Evolutionary conservation across 371 early-diverging fungal genomes (phyloP).

Genomic region (Gilbertella persicaria): DNA sequence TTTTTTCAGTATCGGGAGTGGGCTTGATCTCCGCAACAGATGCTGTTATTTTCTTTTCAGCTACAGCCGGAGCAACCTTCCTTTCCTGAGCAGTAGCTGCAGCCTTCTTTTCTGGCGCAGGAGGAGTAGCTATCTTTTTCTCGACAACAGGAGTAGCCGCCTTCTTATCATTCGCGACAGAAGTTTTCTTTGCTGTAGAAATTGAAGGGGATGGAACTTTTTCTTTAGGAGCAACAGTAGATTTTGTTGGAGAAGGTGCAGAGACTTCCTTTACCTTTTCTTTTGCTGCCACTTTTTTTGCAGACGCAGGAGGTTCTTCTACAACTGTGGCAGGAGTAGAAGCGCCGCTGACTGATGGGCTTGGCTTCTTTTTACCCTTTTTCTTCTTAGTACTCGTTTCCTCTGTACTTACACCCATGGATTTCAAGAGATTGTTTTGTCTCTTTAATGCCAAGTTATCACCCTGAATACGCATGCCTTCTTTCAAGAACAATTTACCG

Average conservation of each 20-base stretch:
- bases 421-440: constrained; percentile 64
- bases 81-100: not conserved
- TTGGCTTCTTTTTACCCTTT: constrained; percentile 50
- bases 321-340: constrained; percentile 4
- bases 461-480: constrained; percentile 72
- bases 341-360: constrained; percentile 6
- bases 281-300: not conserved
- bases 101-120: not conserved
- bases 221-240: no score
- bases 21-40: not conserved
- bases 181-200: no score
- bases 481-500: constrained; percentile 71
- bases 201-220: no score
- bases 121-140: not conserved
- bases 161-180: not conserved
- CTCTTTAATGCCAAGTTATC: constrained; percentile 70
- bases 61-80: constrained; percentile 9
- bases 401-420: constrained; percentile 38
- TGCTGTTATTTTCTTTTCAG: constrained; percentile 7
- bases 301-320: not conserved
- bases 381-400: constrained; percentile 33
- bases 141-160: not conserved
- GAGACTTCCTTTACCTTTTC: not conserved
- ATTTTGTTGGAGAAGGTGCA: not conserved
- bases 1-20: not conserved